Conservation (phyloP, 805 yeast genomes). For the Schwanniomyces vanrijiae region DNA sequence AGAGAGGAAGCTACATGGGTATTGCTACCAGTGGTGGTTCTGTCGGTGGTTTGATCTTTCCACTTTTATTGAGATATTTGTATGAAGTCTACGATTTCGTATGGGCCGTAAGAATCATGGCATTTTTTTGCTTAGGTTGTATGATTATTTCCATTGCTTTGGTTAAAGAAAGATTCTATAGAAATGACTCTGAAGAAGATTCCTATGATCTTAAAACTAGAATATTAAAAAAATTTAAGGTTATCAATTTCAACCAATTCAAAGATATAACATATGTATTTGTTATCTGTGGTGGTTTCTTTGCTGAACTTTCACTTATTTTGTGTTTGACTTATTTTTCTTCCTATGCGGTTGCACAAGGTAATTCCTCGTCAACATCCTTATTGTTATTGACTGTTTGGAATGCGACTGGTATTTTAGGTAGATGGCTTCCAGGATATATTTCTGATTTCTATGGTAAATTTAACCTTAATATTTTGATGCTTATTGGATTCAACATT, state of each 20-base stretch:
- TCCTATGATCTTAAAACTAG: conserved; percentile 2
- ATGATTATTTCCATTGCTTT: conserved; percentile 23
- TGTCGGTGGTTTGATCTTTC: conserved; percentile 63
- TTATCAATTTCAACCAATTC: conserved; percentile 9
- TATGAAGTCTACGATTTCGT: conserved; percentile 52
- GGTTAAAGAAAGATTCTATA: conserved; percentile 26
- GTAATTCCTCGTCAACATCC: conserved; percentile 27
- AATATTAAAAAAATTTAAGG: conserved; percentile 4
- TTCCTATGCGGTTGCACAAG: conserved; percentile 32
- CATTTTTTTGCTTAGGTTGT: conserved; percentile 29
- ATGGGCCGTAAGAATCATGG: conserved; percentile 58
- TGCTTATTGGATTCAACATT: conserved; percentile 25
- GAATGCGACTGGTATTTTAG: conserved; percentile 30
- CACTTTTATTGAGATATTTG: conserved; percentile 49
- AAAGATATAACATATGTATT: conserved; percentile 23
- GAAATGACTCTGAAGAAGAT: neutral
- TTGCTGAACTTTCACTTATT: conserved; percentile 27
- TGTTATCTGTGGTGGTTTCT: conserved; percentile 30
- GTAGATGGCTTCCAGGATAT: conserved; percentile 32
- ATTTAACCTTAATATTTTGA: conserved; percentile 31
- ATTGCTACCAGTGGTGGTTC: conserved; percentile 67
- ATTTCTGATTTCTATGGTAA: conserved; percentile 27
- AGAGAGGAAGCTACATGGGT: conserved; percentile 49
- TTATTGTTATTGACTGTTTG: conserved; percentile 26
- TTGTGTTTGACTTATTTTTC: conserved; percentile 33